Conservation (phyloP, 1,284 basidiomycete genomes). For the Coniferiporia sulphurascens region DNA sequence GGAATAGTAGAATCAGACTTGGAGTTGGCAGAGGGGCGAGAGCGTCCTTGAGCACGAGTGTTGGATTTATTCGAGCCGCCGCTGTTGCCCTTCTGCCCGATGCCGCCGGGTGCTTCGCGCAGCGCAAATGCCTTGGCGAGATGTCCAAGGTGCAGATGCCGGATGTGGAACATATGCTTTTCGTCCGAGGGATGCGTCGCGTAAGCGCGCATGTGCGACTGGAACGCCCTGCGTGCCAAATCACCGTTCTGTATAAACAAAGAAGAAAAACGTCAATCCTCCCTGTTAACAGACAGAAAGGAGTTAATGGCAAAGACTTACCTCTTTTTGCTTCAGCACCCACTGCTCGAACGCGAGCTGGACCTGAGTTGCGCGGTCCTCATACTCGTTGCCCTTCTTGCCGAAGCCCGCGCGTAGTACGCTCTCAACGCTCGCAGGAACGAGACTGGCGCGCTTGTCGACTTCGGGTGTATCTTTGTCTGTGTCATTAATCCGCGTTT, state of each 20-base stretch:
- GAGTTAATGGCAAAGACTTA: slow-evolving; percentile 33
- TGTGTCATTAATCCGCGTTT: slow-evolving; percentile 66
- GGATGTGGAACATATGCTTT: slow-evolving; percentile 94
- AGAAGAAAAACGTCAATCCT: not conserved
- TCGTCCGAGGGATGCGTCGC: slow-evolving; percentile 95
- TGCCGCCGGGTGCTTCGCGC: slow-evolving; percentile 79
- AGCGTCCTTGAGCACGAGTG: slow-evolving; percentile 16
- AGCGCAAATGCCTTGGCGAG: slow-evolving; percentile 95
- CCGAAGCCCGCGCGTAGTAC: slow-evolving; percentile 83
- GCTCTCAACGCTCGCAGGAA: slow-evolving; percentile 61
- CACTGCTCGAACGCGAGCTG: slow-evolving; percentile 95
- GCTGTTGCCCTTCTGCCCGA: slow-evolving; percentile 36
- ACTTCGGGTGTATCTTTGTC: slow-evolving; percentile 21
- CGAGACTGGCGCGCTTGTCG: slow-evolving; percentile 44
- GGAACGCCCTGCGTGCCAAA: slow-evolving; percentile 82
- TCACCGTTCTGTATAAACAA: slow-evolving; percentile 54
- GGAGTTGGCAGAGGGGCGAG: slow-evolving; percentile 18
- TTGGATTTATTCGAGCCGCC: slow-evolving; percentile 15
- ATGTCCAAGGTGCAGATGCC: slow-evolving; percentile 92
- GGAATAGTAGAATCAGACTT: slow-evolving; percentile 18
- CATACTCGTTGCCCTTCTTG: slow-evolving; percentile 74
- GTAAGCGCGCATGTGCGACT: slow-evolving; percentile 93
- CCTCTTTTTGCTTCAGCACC: slow-evolving; percentile 75
- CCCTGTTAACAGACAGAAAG: not conserved
- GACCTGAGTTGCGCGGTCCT: slow-evolving; percentile 91